phyloP scores from a whole-genome alignment of 2,329 filamentous ascomycete species.

The Ploettnerulaceae sp. region DNA sequence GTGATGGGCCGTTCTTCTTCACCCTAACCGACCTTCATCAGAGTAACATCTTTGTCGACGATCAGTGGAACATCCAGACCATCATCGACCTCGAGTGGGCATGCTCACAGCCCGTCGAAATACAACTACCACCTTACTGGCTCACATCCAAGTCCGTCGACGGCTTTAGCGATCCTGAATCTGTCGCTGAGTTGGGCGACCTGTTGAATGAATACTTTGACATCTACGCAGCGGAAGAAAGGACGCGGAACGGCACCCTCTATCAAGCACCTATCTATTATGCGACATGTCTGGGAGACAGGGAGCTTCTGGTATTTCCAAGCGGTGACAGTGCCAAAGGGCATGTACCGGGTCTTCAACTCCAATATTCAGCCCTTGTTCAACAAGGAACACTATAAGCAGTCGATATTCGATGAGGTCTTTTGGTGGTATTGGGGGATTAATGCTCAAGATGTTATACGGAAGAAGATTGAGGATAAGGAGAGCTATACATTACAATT shows the following conservation, averaged over 20 bases:
- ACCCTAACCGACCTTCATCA: conserved; percentile 31
- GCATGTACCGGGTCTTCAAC: conserved; percentile 22
- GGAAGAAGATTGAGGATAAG: conserved; percentile 10
- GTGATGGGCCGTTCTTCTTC: conserved; percentile 28
- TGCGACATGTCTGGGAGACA: conserved; percentile 12
- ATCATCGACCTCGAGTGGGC: conserved; percentile 36
- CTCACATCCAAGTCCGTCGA: conserved; percentile 21
- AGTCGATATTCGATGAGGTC: conserved; percentile 9
- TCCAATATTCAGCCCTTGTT: conserved; percentile 21
- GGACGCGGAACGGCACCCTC: conserved; percentile 6
- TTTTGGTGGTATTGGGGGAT: conserved; percentile 11
- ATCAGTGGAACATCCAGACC: conserved; percentile 33
- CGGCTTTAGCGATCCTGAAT: conserved; percentile 2
- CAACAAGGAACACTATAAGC: conserved; percentile 18
- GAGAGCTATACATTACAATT: conserved; percentile 7
- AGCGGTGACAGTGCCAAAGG: conserved; percentile 19
- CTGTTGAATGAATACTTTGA: conserved; percentile 13
- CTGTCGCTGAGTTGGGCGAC: conserved; percentile 3
- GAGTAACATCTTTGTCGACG: conserved; percentile 35
- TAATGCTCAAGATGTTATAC: conserved; percentile 6
- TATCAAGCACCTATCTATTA: conserved; percentile 14
- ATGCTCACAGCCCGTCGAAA: conserved; percentile 31
- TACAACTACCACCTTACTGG: conserved; percentile 31
- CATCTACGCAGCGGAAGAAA: conserved; percentile 15
- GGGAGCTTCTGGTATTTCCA: conserved; percentile 26